Evolutionary conservation across 163 green algal species (phyloP), one percentile per base, ranked within the genome.

Genomic region (Coccomyxa subellipsoidea): DNA sequence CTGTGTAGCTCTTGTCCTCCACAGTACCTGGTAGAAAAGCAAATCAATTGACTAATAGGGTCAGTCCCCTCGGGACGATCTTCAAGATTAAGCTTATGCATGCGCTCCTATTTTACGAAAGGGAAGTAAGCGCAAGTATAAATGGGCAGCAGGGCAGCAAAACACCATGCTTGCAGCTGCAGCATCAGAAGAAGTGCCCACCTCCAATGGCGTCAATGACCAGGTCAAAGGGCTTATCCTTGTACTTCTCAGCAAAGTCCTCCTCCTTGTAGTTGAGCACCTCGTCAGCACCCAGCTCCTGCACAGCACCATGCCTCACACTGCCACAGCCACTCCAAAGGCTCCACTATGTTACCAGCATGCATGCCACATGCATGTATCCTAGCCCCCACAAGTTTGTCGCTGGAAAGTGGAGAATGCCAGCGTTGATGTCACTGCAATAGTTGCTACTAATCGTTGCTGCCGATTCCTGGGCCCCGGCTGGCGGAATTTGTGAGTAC

Each of bases 241-340:
- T 83, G 69, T 80, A 84, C 4, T 78, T 38, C 15, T 82, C 59
- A 23, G 69, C 37, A 53, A 81, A 87, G 78, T 86, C 83, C n/a
- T 87, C 77, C 77, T 82, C 81, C 31, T 75, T 93, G 87, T 94
- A 94, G 80, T 94, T 85, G 2, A 94, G 80, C n/a, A 85, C 84
- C 76, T 85, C 73, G 81, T 93, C 89, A 5, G 89, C 91, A 0
- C 90, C 90, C 79, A 94, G 83, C 2, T 66, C 54, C 83, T 86
- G 83, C 83, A 79, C 18, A 34, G 37, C 53, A 77, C 18, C 66
- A n/a, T 72, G 69, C 38, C 15, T 54, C 4, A 38, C 71, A 7
- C 2, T 35, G 32, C 35, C 38, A 27, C 9, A n/a, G n/a, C n/a
- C n/a, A n/a, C n/a, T n/a, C n/a, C n/a, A n/a, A n/a, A n/a, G n/a